phyloP scores from a whole-genome alignment of 495 filamentous ascomycete genomes.

The Talaromyces ruber region DNA sequence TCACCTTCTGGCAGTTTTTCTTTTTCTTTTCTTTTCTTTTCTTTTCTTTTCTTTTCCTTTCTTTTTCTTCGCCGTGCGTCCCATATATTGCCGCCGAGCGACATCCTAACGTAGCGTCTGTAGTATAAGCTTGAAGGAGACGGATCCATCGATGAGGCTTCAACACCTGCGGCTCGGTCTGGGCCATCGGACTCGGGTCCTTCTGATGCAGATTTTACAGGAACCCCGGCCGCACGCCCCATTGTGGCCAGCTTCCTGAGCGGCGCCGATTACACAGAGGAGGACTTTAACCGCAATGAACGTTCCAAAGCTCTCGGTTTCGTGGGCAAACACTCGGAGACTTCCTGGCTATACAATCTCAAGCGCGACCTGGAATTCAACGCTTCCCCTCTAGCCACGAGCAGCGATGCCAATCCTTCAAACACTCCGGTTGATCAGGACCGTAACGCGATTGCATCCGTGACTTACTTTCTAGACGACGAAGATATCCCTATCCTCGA shows the following conservation, averaged over 20 bases:
- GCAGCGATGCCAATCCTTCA: background rate
- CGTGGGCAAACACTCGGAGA: constrained; percentile 54
- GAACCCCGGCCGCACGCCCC: constrained; percentile 9
- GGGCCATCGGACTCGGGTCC: constrained; percentile 14
- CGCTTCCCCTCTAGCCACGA: background rate
- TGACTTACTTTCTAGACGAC: constrained; percentile 52
- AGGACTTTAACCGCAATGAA: constrained; percentile 50
- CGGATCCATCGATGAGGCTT: constrained; percentile 7
- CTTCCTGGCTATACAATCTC: constrained; percentile 50
- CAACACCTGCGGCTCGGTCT: constrained; percentile 8
- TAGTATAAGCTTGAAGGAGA: constrained; percentile 8
- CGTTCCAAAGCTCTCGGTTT: constrained; percentile 45
- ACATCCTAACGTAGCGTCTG: constrained; percentile 7
- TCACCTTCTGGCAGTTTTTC: background rate
- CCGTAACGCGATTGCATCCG: constrained; percentile 24
- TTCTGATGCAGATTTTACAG: constrained; percentile 14
- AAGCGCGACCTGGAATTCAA: constrained; percentile 28
- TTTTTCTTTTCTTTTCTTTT: constrained; percentile 3
- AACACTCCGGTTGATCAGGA: constrained; percentile 12
- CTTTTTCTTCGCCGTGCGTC: background rate
- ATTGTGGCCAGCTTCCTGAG: constrained; percentile 29
- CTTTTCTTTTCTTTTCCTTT: background rate
- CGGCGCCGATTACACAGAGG: constrained; percentile 45
- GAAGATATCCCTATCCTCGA: constrained; percentile 30
- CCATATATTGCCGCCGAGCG: background rate